These are phyloP conservation scores for Hypoxylon sp. DNA, from an alignment of 2,329 filamentous ascomycete species.

Conservation along the genomic window DNA sequence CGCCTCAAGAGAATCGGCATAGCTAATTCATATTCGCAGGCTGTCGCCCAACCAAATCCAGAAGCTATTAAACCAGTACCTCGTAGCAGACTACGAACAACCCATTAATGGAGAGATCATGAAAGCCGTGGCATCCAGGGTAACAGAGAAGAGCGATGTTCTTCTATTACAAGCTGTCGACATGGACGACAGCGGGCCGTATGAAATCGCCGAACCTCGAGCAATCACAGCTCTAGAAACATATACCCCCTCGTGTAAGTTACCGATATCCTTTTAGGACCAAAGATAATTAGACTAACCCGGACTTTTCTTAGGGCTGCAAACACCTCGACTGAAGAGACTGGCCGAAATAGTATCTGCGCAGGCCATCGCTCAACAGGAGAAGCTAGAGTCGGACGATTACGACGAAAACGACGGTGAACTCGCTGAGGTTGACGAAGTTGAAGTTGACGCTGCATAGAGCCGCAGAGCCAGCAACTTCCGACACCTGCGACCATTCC, in stretches of 20 bases:
- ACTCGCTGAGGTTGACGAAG: conserved; percentile 64
- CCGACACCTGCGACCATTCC: conserved; percentile 36
- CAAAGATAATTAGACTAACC: conserved; percentile 37
- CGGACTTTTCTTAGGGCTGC: conserved; percentile 74
- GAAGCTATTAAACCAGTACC: conserved; percentile 97
- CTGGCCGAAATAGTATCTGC: conserved; percentile 98
- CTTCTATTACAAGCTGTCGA: conserved; percentile 93
- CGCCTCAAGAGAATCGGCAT: conserved; percentile 15
- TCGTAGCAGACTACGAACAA: conserved; percentile 98
- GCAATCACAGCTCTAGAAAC: conserved; percentile 97
- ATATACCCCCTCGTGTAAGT: conserved; percentile 96
- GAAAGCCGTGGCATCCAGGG: conserved; percentile 97
- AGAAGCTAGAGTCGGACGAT: conserved; percentile 71
- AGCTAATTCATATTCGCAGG: conserved; percentile 61
- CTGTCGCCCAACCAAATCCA: conserved; percentile 98
- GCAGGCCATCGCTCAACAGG: conserved; percentile 95
- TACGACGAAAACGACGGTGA: conserved; percentile 60
- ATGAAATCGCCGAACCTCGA: conserved; percentile 96
- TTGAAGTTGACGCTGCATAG: conserved; percentile 53
- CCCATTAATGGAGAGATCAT: conserved; percentile 99
- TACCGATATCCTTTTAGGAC: background rate
- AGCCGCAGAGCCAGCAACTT: conserved; percentile 39
- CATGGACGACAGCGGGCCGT: conserved; percentile 98
- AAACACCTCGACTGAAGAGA: conserved; percentile 94
- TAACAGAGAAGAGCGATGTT: conserved; percentile 98